Percentiles rank a stretch among this genome's conserved stretches.
phyloP scores from a whole-genome alignment of 2,329 filamentous ascomycete species.

The Beauveria australis region DNA sequence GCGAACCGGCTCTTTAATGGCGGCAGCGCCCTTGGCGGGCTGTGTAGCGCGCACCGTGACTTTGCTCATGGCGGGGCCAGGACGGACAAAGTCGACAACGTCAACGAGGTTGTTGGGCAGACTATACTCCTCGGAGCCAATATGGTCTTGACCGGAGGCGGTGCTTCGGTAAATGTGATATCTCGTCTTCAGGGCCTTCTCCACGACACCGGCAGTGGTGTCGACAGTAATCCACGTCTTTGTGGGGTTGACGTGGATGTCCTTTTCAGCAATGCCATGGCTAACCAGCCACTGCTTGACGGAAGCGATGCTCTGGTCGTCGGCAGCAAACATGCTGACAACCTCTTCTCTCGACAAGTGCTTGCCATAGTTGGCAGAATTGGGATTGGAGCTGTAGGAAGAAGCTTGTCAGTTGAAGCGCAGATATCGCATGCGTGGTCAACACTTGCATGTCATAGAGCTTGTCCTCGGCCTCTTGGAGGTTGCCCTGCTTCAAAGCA shows the following conservation, averaged over 20 bases:
- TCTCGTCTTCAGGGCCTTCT: conserved; percentile 42
- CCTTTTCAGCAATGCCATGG: conserved; percentile 39
- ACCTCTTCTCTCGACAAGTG: conserved; percentile 38
- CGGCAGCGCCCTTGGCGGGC: not conserved
- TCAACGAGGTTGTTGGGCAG: conserved; percentile 28
- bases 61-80: conserved; percentile 30
- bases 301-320: conserved; percentile 35
- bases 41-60: conserved; percentile 1
- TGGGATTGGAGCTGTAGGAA: conserved; percentile 27
- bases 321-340: conserved; percentile 34
- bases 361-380: conserved; percentile 36
- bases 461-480: conserved; percentile 36
- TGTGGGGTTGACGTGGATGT: conserved; percentile 41
- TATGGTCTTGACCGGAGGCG: conserved; percentile 23
- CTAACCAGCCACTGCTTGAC: conserved; percentile 46
- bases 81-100: conserved; percentile 34
- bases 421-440: too few species aligned
- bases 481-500: conserved; percentile 36
- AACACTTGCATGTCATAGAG: conserved; percentile 28
- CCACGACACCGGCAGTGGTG: conserved; percentile 44
- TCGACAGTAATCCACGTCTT: conserved; percentile 48
- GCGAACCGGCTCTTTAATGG: conserved; percentile 10
- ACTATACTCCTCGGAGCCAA: conserved; percentile 35
- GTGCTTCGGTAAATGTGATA: conserved; percentile 42
- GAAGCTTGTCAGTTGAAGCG: not conserved